A percentile compares a stretch with the other conserved stretches of the same genome.
Evolutionary conservation across 768 basidiomycete species (phyloP).

Genomic region (Epithele typhae): DNA sequence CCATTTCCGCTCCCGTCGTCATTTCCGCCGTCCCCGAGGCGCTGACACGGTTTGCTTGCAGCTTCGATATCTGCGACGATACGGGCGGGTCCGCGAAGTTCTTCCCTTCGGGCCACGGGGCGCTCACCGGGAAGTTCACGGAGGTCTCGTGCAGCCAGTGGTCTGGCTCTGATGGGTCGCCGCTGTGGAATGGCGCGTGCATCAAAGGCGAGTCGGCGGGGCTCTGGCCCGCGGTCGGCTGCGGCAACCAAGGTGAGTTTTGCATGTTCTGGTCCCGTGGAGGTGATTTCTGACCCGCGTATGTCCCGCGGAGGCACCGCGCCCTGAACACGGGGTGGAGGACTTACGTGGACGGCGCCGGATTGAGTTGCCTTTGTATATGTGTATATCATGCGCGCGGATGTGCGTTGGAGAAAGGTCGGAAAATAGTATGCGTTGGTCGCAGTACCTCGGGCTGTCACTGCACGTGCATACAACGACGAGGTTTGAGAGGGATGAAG

Average conservation of each 20-base stretch:
- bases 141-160: conserved; percentile 57
- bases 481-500: too few species aligned
- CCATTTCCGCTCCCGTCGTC: too few species aligned
- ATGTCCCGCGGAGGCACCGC: conserved; percentile 8
- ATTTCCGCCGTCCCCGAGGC: too few species aligned
- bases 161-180: conserved; percentile 47
- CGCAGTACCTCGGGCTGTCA: too few species aligned
- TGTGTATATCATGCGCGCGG: too few species aligned
- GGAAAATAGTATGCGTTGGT: too few species aligned
- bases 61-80: conserved; percentile 60
- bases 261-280: too few species aligned
- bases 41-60: conserved; percentile 16
- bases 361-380: too few species aligned
- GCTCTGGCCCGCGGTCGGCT: conserved; percentile 48
- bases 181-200: conserved; percentile 47
- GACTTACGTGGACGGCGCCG: too few species aligned
- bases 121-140: conserved; percentile 46
- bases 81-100: conserved; percentile 48
- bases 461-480: too few species aligned
- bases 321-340: conserved; percentile 4
- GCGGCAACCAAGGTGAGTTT: conserved; percentile 48
- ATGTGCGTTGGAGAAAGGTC: too few species aligned
- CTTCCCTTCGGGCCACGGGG: conserved; percentile 55
- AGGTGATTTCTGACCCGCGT: not conserved
- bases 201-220: conserved; percentile 43